Evolutionary conservation across 495 filamentous ascomycete species (phyloP).

Genomic region (Acidomyces sp.): DNA sequence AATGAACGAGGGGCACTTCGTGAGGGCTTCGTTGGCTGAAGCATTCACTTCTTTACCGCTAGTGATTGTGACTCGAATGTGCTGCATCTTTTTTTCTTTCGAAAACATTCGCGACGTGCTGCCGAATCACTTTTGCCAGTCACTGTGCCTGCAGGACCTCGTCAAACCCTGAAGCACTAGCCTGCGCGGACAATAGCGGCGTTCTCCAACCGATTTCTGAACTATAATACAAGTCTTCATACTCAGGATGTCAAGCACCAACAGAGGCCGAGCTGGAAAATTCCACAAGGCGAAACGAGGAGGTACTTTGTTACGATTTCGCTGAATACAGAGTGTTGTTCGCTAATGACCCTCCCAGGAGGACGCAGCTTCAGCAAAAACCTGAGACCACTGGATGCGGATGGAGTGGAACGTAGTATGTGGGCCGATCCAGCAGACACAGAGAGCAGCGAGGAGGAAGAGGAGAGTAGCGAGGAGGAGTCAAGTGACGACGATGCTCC

Average conservation of each 20-base stretch:
- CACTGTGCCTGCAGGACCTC: too few relatives aligned
- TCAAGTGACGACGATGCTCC: slow-evolving; percentile 24
- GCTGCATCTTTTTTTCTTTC: too few relatives aligned
- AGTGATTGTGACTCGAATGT: too few relatives aligned
- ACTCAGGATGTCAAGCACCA: slow-evolving; percentile 45
- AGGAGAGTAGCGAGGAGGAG: slow-evolving; percentile 24
- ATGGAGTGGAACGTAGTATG: slow-evolving; percentile 64
- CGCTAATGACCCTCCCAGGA: slow-evolving; percentile 38
- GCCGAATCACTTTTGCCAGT: too few relatives aligned
- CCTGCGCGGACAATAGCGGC: too few relatives aligned
- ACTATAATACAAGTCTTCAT: neutral
- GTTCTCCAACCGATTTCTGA: too few relatives aligned
- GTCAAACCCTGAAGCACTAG: too few relatives aligned
- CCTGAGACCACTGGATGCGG: slow-evolving; percentile 69
- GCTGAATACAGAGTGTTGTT: neutral
- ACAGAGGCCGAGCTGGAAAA: slow-evolving; percentile 74
- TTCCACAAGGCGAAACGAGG: slow-evolving; percentile 87
- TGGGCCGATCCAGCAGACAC: slow-evolving; percentile 45
- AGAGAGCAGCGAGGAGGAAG: slow-evolving; percentile 6
- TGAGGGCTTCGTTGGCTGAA: too few relatives aligned
- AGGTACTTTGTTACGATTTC: slow-evolving; percentile 46
- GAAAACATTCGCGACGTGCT: too few relatives aligned
- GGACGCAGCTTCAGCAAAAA: slow-evolving; percentile 91
- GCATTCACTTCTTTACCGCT: too few relatives aligned
- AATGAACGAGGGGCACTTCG: too few relatives aligned